A percentile compares a stretch with the other conserved stretches of the same genome.
phyloP scores from a whole-genome alignment of 2,329 filamentous ascomycete species.

The Monilinia aucupariae region DNA sequence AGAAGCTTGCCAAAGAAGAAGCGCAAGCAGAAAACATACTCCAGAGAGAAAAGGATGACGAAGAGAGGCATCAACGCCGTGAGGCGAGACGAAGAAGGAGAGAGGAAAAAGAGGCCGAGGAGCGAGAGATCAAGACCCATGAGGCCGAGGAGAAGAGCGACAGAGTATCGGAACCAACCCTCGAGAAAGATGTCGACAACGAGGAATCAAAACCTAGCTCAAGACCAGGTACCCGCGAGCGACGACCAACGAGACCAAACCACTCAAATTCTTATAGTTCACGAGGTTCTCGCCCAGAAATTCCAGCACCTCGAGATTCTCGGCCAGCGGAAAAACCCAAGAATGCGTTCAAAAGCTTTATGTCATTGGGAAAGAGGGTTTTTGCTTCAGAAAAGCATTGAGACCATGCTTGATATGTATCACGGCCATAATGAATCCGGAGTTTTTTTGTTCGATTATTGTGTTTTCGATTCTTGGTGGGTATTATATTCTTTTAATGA shows the following conservation, averaged over 20 bases:
- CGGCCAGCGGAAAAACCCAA: slow-evolving; percentile 16
- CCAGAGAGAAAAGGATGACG: slow-evolving; percentile 13
- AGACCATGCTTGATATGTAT: slow-evolving; percentile 1
- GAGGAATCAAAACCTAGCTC: slow-evolving; percentile 2
- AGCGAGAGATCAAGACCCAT: slow-evolving; percentile 1
- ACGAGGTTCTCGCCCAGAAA: slow-evolving; percentile 5
- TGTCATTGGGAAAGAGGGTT: slow-evolving; percentile 16
- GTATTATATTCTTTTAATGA: slow-evolving; percentile 15
- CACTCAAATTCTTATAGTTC: slow-evolving; percentile 8
- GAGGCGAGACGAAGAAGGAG: slow-evolving; percentile 8
- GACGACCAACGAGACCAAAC: slow-evolving; percentile 6
- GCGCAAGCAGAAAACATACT: background rate
- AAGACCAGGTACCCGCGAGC: slow-evolving; percentile 3
- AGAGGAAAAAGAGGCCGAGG: slow-evolving; percentile 5
- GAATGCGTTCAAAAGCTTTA: slow-evolving; percentile 13
- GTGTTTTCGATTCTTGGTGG: slow-evolving; percentile 11
- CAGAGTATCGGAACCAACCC: background rate
- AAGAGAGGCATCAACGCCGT: slow-evolving; percentile 1
- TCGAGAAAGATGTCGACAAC: slow-evolving; percentile 3
- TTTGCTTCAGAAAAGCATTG: slow-evolving; percentile 13
- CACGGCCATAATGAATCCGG: slow-evolving; percentile 3
- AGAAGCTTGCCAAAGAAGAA: slow-evolving; percentile 9
- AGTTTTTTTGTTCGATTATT: slow-evolving; percentile 8
- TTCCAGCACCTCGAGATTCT: background rate
- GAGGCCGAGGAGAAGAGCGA: background rate